Conservation (phyloP, 768 basidiomycete genomes). For the Rickenella mellea region DNA sequence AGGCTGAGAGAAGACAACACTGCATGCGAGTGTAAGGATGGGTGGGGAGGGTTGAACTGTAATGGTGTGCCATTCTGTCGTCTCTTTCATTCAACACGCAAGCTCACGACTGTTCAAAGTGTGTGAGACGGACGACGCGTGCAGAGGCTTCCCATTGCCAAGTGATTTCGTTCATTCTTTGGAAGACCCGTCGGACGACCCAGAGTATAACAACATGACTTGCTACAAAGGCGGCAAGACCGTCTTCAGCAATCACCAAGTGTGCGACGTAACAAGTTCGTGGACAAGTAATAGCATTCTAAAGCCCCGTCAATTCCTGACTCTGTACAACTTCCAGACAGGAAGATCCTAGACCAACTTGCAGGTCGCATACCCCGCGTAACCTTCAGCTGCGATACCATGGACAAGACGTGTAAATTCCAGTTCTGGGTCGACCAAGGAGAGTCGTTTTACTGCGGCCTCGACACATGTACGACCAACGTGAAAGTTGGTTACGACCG, state of each 20-base stretch:
- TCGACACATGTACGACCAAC: conserved; percentile 56
- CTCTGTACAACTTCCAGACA: conserved; percentile 39
- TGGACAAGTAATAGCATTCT: conserved; percentile 6
- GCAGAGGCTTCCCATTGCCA: conserved; percentile 65
- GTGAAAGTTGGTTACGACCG: conserved; percentile 41
- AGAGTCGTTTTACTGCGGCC: conserved; percentile 92
- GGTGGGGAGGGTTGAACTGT: conserved; percentile 95
- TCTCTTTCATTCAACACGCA: not conserved
- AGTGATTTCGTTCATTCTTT: conserved; percentile 24
- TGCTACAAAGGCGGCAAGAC: conserved; percentile 92
- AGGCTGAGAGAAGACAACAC: conserved; percentile 68
- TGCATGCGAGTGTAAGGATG: conserved; percentile 83
- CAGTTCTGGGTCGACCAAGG: conserved; percentile 96
- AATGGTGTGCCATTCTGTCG: conserved; percentile 54
- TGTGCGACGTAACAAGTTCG: conserved; percentile 97
- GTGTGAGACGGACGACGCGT: conserved; percentile 75
- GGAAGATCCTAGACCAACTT: conserved; percentile 92
- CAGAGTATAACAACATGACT: conserved; percentile 60
- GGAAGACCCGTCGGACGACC: conserved; percentile 28
- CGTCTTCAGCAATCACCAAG: conserved; percentile 92
- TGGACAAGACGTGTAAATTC: conserved; percentile 67
- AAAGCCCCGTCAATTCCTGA: not conserved
- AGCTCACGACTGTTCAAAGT: conserved; percentile 40
- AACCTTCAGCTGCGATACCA: conserved; percentile 82
- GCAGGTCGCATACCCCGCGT: conserved; percentile 89